Base-by-base conservation (phyloP, 2,329 filamentous ascomycete genomes). In the Arthrinium phaeospermum region DNA sequence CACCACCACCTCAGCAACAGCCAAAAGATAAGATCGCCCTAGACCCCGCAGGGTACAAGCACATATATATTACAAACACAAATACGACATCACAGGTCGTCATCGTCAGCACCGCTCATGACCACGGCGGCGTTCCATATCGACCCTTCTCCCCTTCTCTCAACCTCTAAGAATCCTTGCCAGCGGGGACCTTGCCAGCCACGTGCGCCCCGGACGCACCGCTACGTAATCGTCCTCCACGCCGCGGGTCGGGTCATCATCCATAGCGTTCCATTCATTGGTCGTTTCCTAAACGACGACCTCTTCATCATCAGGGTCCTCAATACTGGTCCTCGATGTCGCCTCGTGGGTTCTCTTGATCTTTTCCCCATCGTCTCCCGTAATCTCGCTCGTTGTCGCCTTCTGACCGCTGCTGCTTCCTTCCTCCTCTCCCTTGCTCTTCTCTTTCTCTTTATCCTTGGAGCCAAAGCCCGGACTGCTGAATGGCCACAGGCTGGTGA, bases 401-500 rank as follows among this genome's bases (percentile, higher is more conserved):
- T 76, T 77, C 67, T 68, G 6, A 3, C 34, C 6, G 4, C 27
- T 37, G 30, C 34, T 61, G 30, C 30, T 10, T 24, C 34, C 57
- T 41, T 41, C 57, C 74, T 74, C 71, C 79, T 57, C 77, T 5
- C 73, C 53, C 1, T 72, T 68, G 46, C 68, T n/a, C 30, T 76
- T 79, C 34, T 75, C 76, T 67, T 77, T 80, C 47, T 78, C 79
- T 67, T 76, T 78, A 14, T 79, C 78, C 71, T 80, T 78, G 69
- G 83, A 79, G 73, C 51, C 69, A 71, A 77, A 79, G 19, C 80
- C 76, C 34, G 85, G 82, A 47, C 83, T 81, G n/a, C 86, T 85
- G 76, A 91, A 91, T 0, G 89, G 89, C 89, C 89, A 91, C 6
- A 91, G 81, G 30, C 88, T 87, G 68, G 87, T 86, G 51, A 90